Evolutionary conservation across 345 rosid species (phyloP).

Genomic region (Rhizophora mangle): DNA sequence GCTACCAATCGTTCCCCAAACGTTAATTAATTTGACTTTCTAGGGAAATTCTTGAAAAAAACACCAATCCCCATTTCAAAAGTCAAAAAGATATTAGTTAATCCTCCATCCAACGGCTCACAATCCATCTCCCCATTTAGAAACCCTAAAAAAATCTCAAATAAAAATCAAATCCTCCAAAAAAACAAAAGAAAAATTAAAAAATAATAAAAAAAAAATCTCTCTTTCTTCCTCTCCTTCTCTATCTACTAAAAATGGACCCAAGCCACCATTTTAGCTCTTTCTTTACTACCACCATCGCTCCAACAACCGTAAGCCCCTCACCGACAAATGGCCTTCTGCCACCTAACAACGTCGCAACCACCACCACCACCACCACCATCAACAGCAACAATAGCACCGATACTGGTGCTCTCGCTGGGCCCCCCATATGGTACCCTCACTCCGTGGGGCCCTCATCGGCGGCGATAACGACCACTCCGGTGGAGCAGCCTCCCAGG

Average conservation of each 20-base stretch:
- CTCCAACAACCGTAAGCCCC: constrained; percentile 44
- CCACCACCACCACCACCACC: constrained; percentile 19
- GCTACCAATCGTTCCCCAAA: constrained; percentile 12
- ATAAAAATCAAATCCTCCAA: constrained; percentile 22
- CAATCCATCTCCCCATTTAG: constrained; percentile 5
- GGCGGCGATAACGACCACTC: constrained; percentile 48
- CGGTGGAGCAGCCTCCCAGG: constrained; percentile 53
- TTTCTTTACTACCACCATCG: constrained; percentile 10
- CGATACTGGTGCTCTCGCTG: constrained; percentile 22
- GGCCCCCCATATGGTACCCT: constrained; percentile 42
- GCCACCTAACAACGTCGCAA: constrained; percentile 30
- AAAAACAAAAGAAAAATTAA: constrained; percentile 14
- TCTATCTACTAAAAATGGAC: constrained; percentile 61
- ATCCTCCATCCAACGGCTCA: constrained; percentile 13
- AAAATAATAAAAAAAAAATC: constrained; percentile 27
- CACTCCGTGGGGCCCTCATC: constrained; percentile 53
- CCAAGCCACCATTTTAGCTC: constrained; percentile 40
- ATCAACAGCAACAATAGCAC: neutral
- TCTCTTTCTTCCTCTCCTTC: constrained; percentile 20
- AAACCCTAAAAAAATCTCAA: constrained; percentile 12
- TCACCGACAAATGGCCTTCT: constrained; percentile 65
- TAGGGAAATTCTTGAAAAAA: neutral
- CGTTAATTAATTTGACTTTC: no score
- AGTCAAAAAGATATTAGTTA: constrained; percentile 11
- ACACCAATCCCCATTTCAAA: constrained; percentile 19